Conservation (phyloP, 257 asterid species). For the Mentha longifolia region DNA sequence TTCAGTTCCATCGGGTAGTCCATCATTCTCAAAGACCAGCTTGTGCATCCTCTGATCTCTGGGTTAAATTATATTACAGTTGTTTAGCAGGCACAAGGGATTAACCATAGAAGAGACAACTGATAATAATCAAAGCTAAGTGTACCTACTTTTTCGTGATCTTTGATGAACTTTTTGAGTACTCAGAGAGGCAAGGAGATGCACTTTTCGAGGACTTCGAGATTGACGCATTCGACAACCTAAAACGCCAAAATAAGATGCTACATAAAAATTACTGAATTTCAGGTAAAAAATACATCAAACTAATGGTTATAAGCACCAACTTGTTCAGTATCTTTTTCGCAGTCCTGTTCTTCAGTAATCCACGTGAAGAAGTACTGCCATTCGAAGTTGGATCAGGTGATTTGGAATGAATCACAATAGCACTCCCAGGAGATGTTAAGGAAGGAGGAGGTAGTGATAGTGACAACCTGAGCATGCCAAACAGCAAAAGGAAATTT, state of each 20-base stretch:
- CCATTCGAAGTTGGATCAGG: slow-evolving; percentile 46
- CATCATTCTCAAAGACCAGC: slow-evolving; percentile 87
- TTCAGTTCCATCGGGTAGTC: slow-evolving; percentile 96
- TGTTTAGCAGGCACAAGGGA: slow-evolving; percentile 15
- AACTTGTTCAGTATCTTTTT: slow-evolving; percentile 66
- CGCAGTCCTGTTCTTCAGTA: slow-evolving; percentile 42
- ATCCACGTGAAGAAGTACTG: slow-evolving; percentile 41
- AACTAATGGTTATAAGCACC: slow-evolving; percentile 39
- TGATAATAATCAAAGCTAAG: slow-evolving; percentile 28
- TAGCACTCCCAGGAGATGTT: slow-evolving; percentile 48
- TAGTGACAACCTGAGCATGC: slow-evolving; percentile 48
- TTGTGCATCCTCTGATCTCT: slow-evolving; percentile 96
- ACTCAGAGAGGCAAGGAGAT: slow-evolving; percentile 49
- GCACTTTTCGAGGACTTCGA: slow-evolving; percentile 51
- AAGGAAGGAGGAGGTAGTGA: slow-evolving; percentile 44
- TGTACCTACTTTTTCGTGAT: slow-evolving; percentile 82
- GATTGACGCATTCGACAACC: slow-evolving; percentile 46
- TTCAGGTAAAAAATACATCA: slow-evolving; percentile 19
- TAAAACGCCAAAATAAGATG: slow-evolving; percentile 44
- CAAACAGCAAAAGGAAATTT: slow-evolving; percentile 29
- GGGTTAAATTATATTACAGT: slow-evolving; percentile 32
- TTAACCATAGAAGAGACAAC: slow-evolving; percentile 21
- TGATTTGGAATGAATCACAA: slow-evolving; percentile 42
- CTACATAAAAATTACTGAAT: slow-evolving; percentile 13
- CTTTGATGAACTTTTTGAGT: slow-evolving; percentile 64